Base-by-base conservation (phyloP, 352 stramenopile species). In the Phytophthora nicotianae region DNA sequence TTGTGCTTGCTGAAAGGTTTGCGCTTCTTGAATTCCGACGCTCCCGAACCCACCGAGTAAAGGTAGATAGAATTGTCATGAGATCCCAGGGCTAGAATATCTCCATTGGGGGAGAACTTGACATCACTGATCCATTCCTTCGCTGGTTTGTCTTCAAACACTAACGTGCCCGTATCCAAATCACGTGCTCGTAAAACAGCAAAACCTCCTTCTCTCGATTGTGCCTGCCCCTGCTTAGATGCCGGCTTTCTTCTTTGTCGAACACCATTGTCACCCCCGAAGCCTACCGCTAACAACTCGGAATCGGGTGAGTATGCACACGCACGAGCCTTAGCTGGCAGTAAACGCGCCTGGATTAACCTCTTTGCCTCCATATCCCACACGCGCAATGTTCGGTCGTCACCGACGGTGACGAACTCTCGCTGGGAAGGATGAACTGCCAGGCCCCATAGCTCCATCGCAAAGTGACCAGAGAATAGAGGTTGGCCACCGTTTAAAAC, bases 231-330 rank as follows among this genome's bases (percentile, higher is more conserved):
- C 45, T 23, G 54, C 48, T 58, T 75, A 19, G 33, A 9, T 5
- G 33, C 16, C 8, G 55, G 14, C 65, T 77, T 64, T 42, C 48
- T 50, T 11, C 50, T 56, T 4, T 79, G 79, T 7, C 83, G 68
- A 17, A 79, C 55, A 11, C 71, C 68, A 47, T 88, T 88, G 41
- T 88, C 83, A 4, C 83, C 83, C 8, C 83, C 85, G 55, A 83
- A 81, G 1, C 79, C 95, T 14, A 98, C 78, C 0, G 84, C 93
- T 16, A 98, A 35, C 17, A 96, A 62, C n/a, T 74, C 62, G 1
- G 84, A 91, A 57, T 98, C 89, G 0, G 88, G 85, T 5, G 89
- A 97, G 49, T 94, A 97, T 11, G 86, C 80, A 45, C 88, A 95
- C 0, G 91, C 82, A 14, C 95, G 79, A 21, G 79, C 70, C 61